Evolutionary conservation across 306 rosid species (phyloP).

Genomic region (Cicer cuneatum): DNA sequence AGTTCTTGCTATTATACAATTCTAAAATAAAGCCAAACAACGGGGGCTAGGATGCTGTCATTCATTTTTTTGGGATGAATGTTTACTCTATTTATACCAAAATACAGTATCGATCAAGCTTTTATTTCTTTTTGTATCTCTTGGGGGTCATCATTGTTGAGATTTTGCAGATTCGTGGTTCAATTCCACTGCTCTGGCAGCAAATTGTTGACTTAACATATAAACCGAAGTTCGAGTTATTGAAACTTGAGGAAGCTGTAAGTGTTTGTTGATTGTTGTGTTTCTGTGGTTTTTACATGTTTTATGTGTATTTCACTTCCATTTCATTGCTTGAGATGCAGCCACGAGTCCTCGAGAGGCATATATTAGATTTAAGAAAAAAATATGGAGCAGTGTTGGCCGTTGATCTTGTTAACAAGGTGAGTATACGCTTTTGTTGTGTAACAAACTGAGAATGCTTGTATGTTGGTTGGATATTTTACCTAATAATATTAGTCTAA

Average conservation of each 20-base stretch:
- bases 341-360: slow-evolving; percentile 85
- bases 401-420: slow-evolving; percentile 93
- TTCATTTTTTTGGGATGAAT: slow-evolving; percentile 37
- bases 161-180: slow-evolving; percentile 84
- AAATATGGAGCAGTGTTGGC: slow-evolving; percentile 90
- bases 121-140: slow-evolving; percentile 31
- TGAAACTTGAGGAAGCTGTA: slow-evolving; percentile 85
- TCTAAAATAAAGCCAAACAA: slow-evolving; percentile 29
- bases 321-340: slow-evolving; percentile 54
- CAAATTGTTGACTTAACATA: slow-evolving; percentile 94
- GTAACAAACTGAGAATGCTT: slow-evolving; percentile 31
- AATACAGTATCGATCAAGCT: slow-evolving; percentile 10
- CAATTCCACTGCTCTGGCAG: slow-evolving; percentile 92
- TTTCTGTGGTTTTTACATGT: slow-evolving; percentile 39
- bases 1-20: slow-evolving; percentile 30
- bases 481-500: slow-evolving; percentile 32
- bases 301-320: slow-evolving; percentile 48
- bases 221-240: slow-evolving; percentile 83
- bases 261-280: slow-evolving; percentile 52
- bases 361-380: slow-evolving; percentile 91
- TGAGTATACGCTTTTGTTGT: slow-evolving; percentile 43
- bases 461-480: slow-evolving; percentile 31
- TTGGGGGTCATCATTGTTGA: slow-evolving; percentile 29
- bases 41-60: slow-evolving; percentile 31
- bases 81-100: slow-evolving; percentile 7